Conservation (phyloP, 2,329 filamentous ascomycete species). For the Bipolaris bicolor region DNA sequence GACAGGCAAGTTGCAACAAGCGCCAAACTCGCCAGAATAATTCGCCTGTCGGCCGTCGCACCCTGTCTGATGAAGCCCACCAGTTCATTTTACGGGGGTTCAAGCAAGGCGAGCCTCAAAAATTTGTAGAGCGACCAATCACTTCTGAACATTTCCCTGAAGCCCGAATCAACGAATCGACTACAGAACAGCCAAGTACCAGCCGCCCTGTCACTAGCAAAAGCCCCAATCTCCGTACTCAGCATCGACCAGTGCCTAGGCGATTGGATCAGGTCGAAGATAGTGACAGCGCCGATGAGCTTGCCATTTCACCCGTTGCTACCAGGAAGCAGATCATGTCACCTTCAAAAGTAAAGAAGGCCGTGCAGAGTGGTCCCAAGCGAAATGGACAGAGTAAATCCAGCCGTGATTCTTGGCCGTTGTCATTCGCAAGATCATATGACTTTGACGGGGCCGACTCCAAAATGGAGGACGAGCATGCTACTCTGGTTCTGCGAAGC, state of each 20-base stretch:
- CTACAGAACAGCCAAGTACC: conserved; percentile 1
- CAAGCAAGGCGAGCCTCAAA: conserved; percentile 22
- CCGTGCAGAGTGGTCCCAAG: conserved; percentile 4
- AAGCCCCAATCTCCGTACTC: conserved; percentile 18
- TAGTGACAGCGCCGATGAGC: conserved; percentile 27
- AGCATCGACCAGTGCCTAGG: conserved; percentile 15
- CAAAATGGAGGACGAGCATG: conserved; percentile 1
- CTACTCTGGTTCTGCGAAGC: conserved; percentile 3
- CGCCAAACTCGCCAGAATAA: not conserved
- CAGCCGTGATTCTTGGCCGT: conserved; percentile 14
- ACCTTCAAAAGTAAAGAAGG: conserved; percentile 6
- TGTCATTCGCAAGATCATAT: conserved; percentile 28
- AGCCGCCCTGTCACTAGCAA: not conserved
- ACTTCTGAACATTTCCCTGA: conserved; percentile 24
- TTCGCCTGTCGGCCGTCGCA: conserved; percentile 8
- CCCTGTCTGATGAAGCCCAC: conserved; percentile 7
- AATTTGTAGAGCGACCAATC: not conserved
- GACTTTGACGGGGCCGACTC: conserved; percentile 6
- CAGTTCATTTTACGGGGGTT: conserved; percentile 11
- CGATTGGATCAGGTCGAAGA: not conserved
- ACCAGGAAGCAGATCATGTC: not conserved
- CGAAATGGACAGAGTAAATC: not conserved
- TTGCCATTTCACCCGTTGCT: conserved; percentile 16
- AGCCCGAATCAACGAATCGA: conserved; percentile 34
- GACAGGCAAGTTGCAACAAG: conserved; percentile 3